Evolutionary conservation across 176 grass and related monocot species (phyloP), one percentile per base, ranked within the genome.

Genomic region (Oryza nivara): DNA sequence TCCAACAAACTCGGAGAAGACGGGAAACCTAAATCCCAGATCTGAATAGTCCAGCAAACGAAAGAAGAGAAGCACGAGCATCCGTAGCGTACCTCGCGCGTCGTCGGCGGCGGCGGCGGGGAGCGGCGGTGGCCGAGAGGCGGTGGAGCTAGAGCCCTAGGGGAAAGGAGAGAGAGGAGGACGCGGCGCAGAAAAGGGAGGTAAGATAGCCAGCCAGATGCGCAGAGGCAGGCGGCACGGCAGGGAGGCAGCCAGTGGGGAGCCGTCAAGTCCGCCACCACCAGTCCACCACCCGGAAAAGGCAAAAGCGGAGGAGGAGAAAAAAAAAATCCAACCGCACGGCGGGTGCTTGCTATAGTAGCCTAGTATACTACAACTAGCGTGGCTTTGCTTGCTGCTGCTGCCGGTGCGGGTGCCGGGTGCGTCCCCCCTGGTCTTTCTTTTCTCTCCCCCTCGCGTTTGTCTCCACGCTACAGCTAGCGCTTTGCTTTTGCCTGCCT

Each of bases 141-240:
- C 11, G 19, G 43, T 51, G 71, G 79, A n/a, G 54, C 49, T 52
- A 52, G 49, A 10, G 49, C 49, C 49, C 1, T 52, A 52, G 19
- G 54, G 25, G 43, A 28, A 20, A 25, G 51, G 36, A 36, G 4
- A 35, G 34, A 47, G 70, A 23, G 76, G 49, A 43, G 68, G 75
- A 80, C 83, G 81, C 86, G 81, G 81, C 68, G 75, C 75, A 60
- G 75, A 74, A 85, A 74, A 65, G 38, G 68, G 40, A 13, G 65
- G 45, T n/a, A 58, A 14, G 52, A 19, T 25, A 32, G 47, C 12
- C 5, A 45, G 76, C 76, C 87, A 85, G 76, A 84, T 75, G 87
- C 76, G 87, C 76, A 68, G 5, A 38, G 76, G 26, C 72, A 87
- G 78, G 30, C 30, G 30, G 30, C 30, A 32, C 30, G 30, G 6